Evolutionary conservation across 2,329 filamentous ascomycete species (phyloP).

Genomic region (Zymoseptoria passerinii): DNA sequence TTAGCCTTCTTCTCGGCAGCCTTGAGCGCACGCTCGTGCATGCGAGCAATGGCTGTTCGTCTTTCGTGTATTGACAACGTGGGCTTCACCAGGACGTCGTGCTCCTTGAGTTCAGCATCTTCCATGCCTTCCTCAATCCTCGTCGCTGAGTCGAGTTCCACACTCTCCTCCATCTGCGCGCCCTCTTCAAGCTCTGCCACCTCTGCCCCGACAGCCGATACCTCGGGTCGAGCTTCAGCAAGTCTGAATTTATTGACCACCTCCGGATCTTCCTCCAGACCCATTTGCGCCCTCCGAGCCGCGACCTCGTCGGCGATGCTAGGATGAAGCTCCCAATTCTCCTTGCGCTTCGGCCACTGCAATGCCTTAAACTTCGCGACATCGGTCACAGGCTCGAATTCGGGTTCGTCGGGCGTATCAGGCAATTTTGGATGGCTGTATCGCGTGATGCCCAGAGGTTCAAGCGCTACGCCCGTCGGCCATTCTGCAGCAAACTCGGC

Average conservation of each 20-base stretch:
- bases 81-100: not conserved
- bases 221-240: not conserved
- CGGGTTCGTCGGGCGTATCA: not conserved
- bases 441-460: constrained; percentile 22
- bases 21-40: not conserved
- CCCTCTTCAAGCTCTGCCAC: not conserved
- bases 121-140: not conserved
- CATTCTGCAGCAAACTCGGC: constrained; percentile 30
- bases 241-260: not conserved
- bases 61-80: not conserved
- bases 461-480: constrained; percentile 27
- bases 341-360: not conserved
- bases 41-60: not conserved
- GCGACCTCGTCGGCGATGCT: not conserved
- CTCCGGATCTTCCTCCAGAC: not conserved
- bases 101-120: not conserved
- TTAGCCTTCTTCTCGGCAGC: not conserved
- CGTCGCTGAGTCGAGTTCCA: not conserved
- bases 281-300: not conserved
- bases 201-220: not conserved
- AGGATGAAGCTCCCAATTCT: not conserved
- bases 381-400: not conserved
- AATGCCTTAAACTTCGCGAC: not conserved
- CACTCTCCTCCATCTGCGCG: not conserved
- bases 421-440: constrained; percentile 12